phyloP scores from a whole-genome alignment of 345 rosid species.

The Cardamine resedifolia region DNA sequence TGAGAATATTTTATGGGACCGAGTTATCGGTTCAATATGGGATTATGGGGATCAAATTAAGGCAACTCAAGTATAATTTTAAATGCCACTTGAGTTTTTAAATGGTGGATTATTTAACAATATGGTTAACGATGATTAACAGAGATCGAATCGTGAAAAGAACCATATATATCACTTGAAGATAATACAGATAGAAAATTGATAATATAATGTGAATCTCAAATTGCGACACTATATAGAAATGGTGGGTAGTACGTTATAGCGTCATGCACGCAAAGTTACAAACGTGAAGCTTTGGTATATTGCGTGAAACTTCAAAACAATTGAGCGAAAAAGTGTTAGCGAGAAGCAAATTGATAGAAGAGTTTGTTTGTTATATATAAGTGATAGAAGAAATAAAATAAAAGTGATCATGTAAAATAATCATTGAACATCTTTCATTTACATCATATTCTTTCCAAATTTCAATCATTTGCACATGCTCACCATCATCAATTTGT shows the following conservation, averaged over 20 bases:
- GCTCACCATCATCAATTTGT: conserved; percentile 26
- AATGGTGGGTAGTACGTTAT: not conserved
- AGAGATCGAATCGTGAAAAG: too few relatives aligned
- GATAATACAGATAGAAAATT: not conserved
- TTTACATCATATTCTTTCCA: conserved; percentile 19
- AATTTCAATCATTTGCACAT: conserved; percentile 38
- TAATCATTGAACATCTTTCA: conserved; percentile 35
- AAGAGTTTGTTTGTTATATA: conserved; percentile 21
- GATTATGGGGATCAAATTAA: not conserved
- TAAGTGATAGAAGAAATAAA: conserved; percentile 11
- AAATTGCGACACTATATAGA: not conserved
- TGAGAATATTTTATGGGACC: not conserved
- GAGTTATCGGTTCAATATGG: not conserved
- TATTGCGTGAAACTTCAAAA: conserved; percentile 7
- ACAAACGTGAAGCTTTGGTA: conserved; percentile 20
- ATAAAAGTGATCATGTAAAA: conserved; percentile 16
- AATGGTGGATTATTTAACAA: too few relatives aligned
- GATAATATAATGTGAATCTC: not conserved
- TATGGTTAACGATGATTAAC: too few relatives aligned
- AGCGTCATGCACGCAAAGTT: conserved; percentile 23
- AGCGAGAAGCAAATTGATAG: conserved; percentile 1
- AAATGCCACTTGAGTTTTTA: too few relatives aligned
- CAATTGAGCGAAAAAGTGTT: conserved; percentile 4
- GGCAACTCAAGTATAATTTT: not conserved
- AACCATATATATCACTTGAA: not conserved